Base-by-base conservation (phyloP, 106 monocot genomes). In the Dioscorea dumetorum region DNA sequence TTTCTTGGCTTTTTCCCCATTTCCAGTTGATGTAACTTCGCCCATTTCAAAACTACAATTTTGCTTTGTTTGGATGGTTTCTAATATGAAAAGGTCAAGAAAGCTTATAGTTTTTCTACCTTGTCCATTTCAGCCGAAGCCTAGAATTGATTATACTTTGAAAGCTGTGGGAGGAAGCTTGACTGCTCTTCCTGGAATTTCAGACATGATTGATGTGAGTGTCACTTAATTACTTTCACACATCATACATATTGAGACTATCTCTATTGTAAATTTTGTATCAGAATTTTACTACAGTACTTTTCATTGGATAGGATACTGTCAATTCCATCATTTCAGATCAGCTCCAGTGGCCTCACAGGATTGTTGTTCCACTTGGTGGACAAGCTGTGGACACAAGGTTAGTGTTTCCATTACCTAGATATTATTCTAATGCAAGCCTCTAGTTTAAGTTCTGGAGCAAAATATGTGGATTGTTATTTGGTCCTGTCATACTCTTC, bases 121-220 rank as follows among this genome's bases (percentile, higher is more conserved):
- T 41, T 41, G 28, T 6, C 6, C 35, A 22, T 82, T 74, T 70
- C 78, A 97, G 95, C 95, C 95, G 67, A 89, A 97, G 58, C 91
- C 91, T 49, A 88, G 80, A 77, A 91, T 97, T 51, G 95, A 97
- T 67, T 97, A 97, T 62, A 79, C 73, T 19, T 63, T 97, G 71
- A 97, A 91, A 74, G 95, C 95, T 77, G 86, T 97, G 0, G 95
- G 95, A 57, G 95, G 95, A 87, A 97, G 95, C 67, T 51, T 97
- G 57, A 91, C 91, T 62, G 95, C 95, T 66, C 78, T 97, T 57
- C 95, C 95, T 69, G 95, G 95, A 48, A 79, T 97, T 58, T 91
- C 95, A 41, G 95, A 97, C 69, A 97, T 91, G 91, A 97, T 97
- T 64, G 86, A 88, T 74, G 95, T 91, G 72, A 78, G 87, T 74